A percentile compares a stretch with the other conserved stretches of the same genome.
Evolutionary conservation across 352 stramenopile genomes (phyloP).

Genomic region (Phytophthora tentaculata): DNA sequence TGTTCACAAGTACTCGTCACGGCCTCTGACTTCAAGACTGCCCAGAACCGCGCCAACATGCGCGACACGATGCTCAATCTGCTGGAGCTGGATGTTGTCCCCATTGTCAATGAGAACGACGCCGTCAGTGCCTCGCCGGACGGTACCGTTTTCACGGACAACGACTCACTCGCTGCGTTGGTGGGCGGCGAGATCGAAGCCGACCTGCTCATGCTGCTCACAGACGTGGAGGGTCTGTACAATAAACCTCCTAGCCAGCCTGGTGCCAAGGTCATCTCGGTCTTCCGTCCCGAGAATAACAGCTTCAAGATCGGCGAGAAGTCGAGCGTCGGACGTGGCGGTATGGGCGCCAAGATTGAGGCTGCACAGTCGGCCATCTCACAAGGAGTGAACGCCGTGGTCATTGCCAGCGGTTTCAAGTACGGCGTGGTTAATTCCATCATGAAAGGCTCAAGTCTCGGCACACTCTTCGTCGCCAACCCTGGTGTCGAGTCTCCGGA

Average conservation of each 20-base stretch:
- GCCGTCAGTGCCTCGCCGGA: constrained; percentile 89
- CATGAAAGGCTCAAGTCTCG: constrained; percentile 80
- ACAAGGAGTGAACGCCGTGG: constrained; percentile 90
- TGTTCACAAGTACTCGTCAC: constrained; percentile 93
- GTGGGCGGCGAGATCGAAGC: constrained; percentile 92
- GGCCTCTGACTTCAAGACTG: constrained; percentile 84
- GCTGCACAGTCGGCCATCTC: constrained; percentile 89
- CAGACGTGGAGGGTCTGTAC: constrained; percentile 98
- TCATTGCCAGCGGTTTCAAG: constrained; percentile 95
- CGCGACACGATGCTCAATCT: constrained; percentile 92
- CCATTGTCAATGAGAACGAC: constrained; percentile 99
- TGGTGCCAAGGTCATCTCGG: constrained; percentile 79
- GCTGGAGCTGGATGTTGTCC: constrained; percentile 96
- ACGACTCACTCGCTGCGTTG: constrained; percentile 93
- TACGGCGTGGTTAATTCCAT: constrained; percentile 92
- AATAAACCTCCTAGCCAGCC: constrained; percentile 83
- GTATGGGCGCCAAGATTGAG: constrained; percentile 96
- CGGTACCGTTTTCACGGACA: constrained; percentile 94
- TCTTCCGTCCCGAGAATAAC: constrained; percentile 65
- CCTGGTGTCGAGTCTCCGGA: constrained; percentile 48
- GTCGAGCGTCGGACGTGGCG: constrained; percentile 88
- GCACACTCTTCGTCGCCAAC: constrained; percentile 88
- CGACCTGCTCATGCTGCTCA: constrained; percentile 96
- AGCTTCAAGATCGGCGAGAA: constrained; percentile 83
- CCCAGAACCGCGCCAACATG: constrained; percentile 85